phyloP scores from a whole-genome alignment of 2,329 filamentous ascomycete genomes.

The Remersonia thermophila region DNA sequence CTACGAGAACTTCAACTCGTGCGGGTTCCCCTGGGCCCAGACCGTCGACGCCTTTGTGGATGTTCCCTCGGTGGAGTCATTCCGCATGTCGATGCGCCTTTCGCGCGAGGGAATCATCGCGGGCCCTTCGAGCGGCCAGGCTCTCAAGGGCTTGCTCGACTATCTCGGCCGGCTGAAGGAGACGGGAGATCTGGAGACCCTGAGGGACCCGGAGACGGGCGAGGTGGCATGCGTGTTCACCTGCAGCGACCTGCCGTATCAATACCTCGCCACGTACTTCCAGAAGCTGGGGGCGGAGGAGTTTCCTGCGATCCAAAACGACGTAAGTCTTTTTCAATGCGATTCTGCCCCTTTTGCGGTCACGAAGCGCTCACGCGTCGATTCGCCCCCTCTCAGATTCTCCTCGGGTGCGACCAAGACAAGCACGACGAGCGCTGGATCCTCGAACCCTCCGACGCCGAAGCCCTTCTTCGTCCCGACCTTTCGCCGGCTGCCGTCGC shows the following conservation, averaged over 20 bases:
- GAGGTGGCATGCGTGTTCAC: conserved; percentile 37
- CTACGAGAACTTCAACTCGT: conserved; percentile 30
- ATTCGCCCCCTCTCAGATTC: neutral
- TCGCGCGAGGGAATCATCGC: conserved; percentile 41
- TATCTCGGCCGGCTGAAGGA: conserved; percentile 34
- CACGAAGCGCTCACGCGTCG: neutral
- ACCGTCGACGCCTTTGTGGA: conserved; percentile 39
- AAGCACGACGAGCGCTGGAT: conserved; percentile 4
- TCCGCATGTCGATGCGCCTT: conserved; percentile 34
- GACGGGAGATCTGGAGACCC: conserved; percentile 27
- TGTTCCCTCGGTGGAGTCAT: conserved; percentile 38
- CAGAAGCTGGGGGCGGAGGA: conserved; percentile 31
- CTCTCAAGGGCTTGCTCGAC: conserved; percentile 35
- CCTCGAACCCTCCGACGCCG: neutral
- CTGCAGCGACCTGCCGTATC: conserved; percentile 45
- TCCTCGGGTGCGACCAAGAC: conserved; percentile 3
- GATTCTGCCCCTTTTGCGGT: neutral
- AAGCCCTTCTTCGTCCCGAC: no score
- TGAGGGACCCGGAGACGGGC: conserved; percentile 31
- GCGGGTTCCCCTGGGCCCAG: conserved; percentile 41
- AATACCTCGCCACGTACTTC: conserved; percentile 44
- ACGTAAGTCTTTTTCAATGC: conserved; percentile 10
- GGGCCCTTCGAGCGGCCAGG: conserved; percentile 44
- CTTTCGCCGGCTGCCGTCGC: no score
- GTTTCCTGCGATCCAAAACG: conserved; percentile 29